These are phyloP conservation scores for Eimeria zaria DNA, from an alignment of 169 alveolate genomes.

Conservation along the genomic window DNA sequence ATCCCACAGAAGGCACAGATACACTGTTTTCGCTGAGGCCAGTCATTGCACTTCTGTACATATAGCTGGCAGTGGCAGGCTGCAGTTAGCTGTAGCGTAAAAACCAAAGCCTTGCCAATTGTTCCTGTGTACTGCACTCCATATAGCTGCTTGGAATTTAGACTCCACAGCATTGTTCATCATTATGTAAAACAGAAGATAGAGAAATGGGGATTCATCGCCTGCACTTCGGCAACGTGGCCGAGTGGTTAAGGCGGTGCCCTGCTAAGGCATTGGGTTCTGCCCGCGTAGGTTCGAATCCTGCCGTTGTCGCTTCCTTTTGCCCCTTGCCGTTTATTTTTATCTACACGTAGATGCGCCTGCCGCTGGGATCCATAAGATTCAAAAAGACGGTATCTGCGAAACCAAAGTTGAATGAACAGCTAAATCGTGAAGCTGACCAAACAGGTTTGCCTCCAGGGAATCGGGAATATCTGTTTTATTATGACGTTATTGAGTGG, in stretches of 20 bases:
- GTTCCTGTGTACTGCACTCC: neutral
- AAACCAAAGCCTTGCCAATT: neutral
- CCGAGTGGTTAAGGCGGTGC: constrained; percentile 90
- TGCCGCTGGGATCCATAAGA: neutral
- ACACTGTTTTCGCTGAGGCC: neutral
- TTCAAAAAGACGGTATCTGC: neutral
- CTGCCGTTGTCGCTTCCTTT: constrained; percentile 99
- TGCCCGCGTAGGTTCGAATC: constrained; percentile 99
- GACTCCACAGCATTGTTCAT: neutral
- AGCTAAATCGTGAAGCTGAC: too few species aligned
- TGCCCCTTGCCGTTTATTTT: too few species aligned
- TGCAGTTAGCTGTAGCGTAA: neutral
- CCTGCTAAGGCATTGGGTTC: constrained; percentile 95
- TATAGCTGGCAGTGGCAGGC: neutral
- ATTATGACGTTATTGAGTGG: too few species aligned
- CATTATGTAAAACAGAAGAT: too few species aligned
- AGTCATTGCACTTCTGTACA: neutral
- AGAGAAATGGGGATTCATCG: neutral
- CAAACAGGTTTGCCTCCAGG: too few species aligned
- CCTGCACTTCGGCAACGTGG: constrained; percentile 85
- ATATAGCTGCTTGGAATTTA: neutral
- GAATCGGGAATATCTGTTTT: too few species aligned
- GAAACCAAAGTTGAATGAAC: too few species aligned
- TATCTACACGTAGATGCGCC: neutral
- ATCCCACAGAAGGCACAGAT: too few species aligned